These are phyloP conservation scores for Arbutus unedo DNA, from an alignment of 148 eudicot genomes.

Conservation along the genomic window DNA sequence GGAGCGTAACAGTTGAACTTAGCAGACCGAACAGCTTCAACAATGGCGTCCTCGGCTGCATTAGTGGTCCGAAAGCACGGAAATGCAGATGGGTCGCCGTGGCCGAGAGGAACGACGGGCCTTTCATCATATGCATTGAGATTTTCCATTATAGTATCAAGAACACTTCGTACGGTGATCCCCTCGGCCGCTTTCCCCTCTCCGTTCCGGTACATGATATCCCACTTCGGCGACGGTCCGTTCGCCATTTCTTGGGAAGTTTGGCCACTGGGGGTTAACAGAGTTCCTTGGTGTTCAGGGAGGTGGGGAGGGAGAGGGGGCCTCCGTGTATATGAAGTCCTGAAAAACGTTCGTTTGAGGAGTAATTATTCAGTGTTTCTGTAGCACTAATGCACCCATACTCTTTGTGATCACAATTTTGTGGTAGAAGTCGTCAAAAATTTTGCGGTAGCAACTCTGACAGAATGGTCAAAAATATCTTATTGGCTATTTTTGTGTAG, in stretches of 20 bases:
- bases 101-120: constrained; percentile 26
- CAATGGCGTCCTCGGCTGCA: constrained; percentile 37
- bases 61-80: constrained; percentile 36
- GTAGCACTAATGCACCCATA: too few relatives aligned
- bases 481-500: too few relatives aligned
- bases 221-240: constrained; percentile 24
- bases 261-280: not conserved
- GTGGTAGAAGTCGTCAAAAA: too few relatives aligned
- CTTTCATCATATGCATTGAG: constrained; percentile 18
- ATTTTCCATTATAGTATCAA: constrained; percentile 20
- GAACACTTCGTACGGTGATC: constrained; percentile 29
- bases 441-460: too few relatives aligned
- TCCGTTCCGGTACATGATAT: constrained; percentile 21
- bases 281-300: not conserved
- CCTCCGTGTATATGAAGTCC: not conserved
- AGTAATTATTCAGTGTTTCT: too few relatives aligned
- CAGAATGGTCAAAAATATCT: too few relatives aligned
- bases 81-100: constrained; percentile 39
- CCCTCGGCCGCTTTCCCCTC: constrained; percentile 11
- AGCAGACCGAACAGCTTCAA: constrained; percentile 32
- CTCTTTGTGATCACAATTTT: too few relatives aligned
- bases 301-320: not conserved
- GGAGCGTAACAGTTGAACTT: constrained; percentile 38
- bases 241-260: constrained; percentile 25
- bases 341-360: too few relatives aligned